Conservation (phyloP, 257 asterid species). For the Plantago major region DNA sequence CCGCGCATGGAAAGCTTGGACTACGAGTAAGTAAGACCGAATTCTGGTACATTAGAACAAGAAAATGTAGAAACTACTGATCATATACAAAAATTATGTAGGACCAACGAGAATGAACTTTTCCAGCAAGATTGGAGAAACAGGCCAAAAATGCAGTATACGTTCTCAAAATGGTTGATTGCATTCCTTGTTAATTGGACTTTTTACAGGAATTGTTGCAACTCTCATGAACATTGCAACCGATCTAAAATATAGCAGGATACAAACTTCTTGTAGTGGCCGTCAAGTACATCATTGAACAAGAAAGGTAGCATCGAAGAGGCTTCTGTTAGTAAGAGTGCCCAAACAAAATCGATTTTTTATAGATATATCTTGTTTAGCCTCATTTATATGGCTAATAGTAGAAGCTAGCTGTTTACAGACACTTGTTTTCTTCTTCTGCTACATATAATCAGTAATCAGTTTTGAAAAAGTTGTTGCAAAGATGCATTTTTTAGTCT, state of each 20-base stretch:
- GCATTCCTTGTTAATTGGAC: conserved; percentile 90
- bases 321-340: too few species aligned
- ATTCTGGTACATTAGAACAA: not conserved
- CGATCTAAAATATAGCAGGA: conserved; percentile 85
- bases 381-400: too few species aligned
- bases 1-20: conserved; percentile 83
- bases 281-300: conserved; percentile 40
- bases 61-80: not conserved
- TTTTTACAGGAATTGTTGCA: conserved; percentile 75
- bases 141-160: conserved; percentile 69
- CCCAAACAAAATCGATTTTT: too few species aligned
- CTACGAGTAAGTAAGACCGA: conserved; percentile 56
- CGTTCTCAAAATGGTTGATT: conserved; percentile 52
- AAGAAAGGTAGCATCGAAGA: conserved; percentile 41
- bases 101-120: conserved; percentile 83
- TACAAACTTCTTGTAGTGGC: conserved; percentile 57
- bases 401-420: too few species aligned
- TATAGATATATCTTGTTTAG: too few species aligned
- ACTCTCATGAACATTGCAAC: conserved; percentile 75
- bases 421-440: too few species aligned
- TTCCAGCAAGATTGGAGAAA: conserved; percentile 98
- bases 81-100: conserved; percentile 15
- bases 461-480: too few species aligned
- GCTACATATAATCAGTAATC: too few species aligned
- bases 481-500: not conserved